phyloP scores from a whole-genome alignment of 306 rosid species.

The Inga oerstediana region DNA sequence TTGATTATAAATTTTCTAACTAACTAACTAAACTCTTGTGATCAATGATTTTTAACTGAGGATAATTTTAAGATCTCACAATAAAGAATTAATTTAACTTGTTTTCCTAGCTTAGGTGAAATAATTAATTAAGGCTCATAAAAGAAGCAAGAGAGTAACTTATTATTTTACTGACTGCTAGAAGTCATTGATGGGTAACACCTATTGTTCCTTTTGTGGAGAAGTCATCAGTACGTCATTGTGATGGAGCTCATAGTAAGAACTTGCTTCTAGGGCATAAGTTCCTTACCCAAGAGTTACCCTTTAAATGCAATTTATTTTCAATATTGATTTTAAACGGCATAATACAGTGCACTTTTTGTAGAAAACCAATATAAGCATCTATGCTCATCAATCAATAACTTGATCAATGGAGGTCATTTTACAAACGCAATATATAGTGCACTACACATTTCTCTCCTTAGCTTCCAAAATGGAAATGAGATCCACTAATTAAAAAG shows the following conservation, averaged over 20 bases:
- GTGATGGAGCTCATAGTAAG: background rate
- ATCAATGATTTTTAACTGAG: too few relatives aligned
- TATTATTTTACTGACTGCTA: too few relatives aligned
- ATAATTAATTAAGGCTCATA: too few relatives aligned
- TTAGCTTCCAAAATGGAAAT: slow-evolving; percentile 27
- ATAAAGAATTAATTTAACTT: too few relatives aligned
- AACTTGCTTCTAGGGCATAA: background rate
- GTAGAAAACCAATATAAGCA: slow-evolving; percentile 1
- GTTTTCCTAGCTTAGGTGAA: too few relatives aligned
- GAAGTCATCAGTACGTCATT: background rate
- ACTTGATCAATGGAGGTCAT: background rate
- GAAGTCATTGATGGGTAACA: background rate
- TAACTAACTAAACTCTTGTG: too few relatives aligned
- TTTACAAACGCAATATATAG: slow-evolving; percentile 11
- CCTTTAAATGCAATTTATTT: background rate
- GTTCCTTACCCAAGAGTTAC: background rate
- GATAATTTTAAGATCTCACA: too few relatives aligned
- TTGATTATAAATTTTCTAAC: too few relatives aligned
- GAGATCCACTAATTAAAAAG: background rate
- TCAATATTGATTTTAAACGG: background rate
- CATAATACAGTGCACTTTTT: background rate
- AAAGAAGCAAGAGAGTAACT: too few relatives aligned
- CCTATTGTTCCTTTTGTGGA: background rate
- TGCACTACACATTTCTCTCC: background rate
- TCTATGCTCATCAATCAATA: background rate